Conservation (phyloP, 495 filamentous ascomycete genomes). For the Penicillium alfredii region DNA sequence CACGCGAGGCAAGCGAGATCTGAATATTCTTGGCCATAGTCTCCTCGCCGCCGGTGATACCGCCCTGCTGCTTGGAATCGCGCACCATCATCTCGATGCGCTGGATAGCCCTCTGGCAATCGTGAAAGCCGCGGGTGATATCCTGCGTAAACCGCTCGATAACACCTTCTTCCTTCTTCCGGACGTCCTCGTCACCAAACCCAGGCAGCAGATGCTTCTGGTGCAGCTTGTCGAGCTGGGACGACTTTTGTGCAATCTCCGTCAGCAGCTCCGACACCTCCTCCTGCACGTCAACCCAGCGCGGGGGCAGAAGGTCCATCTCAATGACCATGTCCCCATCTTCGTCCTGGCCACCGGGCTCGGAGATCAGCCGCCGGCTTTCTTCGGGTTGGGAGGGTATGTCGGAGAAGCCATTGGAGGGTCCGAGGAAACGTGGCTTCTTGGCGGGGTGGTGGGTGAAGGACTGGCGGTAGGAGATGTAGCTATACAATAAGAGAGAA, state of each 20-base stretch:
- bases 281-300: conserved; percentile 93
- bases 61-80: conserved; percentile 61
- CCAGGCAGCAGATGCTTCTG: conserved; percentile 95
- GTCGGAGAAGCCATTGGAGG: conserved; percentile 70
- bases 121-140: conserved; percentile 82
- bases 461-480: conserved; percentile 97
- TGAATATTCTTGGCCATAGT: conserved; percentile 95
- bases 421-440: conserved; percentile 62
- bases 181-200: conserved; percentile 89
- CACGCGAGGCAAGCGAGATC: conserved; percentile 76
- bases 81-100: conserved; percentile 78
- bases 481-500: conserved; percentile 56
- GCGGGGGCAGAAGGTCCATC: conserved; percentile 93
- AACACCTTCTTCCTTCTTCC: conserved; percentile 72
- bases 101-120: conserved; percentile 82
- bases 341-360: conserved; percentile 63
- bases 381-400: conserved; percentile 60
- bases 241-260: conserved; percentile 74
- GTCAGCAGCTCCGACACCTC: conserved; percentile 81
- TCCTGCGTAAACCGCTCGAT: conserved; percentile 88
- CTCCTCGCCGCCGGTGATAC: conserved; percentile 74
- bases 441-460: conserved; percentile 92
- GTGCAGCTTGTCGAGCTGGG: conserved; percentile 82
- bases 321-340: conserved; percentile 96
- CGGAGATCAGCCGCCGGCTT: conserved; percentile 79